Conservation (phyloP, 2,329 filamentous ascomycete genomes). For the Macrophomina phaseolina region DNA sequence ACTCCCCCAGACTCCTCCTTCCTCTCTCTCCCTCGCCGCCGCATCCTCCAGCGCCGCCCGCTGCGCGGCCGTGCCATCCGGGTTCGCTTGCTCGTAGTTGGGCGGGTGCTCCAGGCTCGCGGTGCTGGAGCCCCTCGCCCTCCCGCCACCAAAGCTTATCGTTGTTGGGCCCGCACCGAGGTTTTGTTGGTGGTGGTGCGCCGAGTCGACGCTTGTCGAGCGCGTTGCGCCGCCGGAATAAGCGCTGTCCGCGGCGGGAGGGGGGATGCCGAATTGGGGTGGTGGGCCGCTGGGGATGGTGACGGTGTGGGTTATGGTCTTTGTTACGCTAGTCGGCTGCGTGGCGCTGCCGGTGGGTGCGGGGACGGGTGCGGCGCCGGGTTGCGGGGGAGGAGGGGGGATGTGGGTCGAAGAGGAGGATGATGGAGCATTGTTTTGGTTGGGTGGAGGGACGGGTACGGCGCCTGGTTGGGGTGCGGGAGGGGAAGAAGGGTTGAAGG, state of each 20-base stretch:
- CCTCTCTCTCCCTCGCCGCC: slow-evolving; percentile 31
- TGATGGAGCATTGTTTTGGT: slow-evolving; percentile 14
- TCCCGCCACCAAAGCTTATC: slow-evolving; percentile 43
- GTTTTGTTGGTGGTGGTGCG: slow-evolving; percentile 34
- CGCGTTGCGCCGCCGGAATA: slow-evolving; percentile 30
- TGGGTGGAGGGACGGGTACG: slow-evolving; percentile 30
- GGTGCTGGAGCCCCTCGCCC: slow-evolving; percentile 29
- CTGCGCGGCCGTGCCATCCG: slow-evolving; percentile 40
- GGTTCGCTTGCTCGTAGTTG: slow-evolving; percentile 53
- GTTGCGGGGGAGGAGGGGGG: slow-evolving; percentile 46
- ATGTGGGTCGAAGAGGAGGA: background rate
- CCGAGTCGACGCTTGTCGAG: slow-evolving; percentile 33
- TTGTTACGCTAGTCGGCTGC: slow-evolving; percentile 34
- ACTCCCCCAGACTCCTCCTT: slow-evolving; percentile 37
- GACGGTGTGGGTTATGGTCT: slow-evolving; percentile 42
- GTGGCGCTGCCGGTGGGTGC: slow-evolving; percentile 38
- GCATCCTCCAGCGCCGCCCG: slow-evolving; percentile 38
- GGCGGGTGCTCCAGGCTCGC: slow-evolving; percentile 50
- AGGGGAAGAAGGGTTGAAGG: slow-evolving; percentile 33
- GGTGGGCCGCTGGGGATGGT: slow-evolving; percentile 38
- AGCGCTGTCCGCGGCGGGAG: slow-evolving; percentile 40
- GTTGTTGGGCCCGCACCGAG: slow-evolving; percentile 40
- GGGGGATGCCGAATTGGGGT: slow-evolving; percentile 48
- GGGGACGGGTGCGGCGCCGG: slow-evolving; percentile 48
- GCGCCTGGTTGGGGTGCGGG: slow-evolving; percentile 42